A percentile compares a stretch with the other conserved stretches of the same genome.
These are phyloP conservation scores for Cladosporium austrohemisphaericum DNA, from an alignment of 2,329 filamentous ascomycete genomes.

Conservation along the genomic window DNA sequence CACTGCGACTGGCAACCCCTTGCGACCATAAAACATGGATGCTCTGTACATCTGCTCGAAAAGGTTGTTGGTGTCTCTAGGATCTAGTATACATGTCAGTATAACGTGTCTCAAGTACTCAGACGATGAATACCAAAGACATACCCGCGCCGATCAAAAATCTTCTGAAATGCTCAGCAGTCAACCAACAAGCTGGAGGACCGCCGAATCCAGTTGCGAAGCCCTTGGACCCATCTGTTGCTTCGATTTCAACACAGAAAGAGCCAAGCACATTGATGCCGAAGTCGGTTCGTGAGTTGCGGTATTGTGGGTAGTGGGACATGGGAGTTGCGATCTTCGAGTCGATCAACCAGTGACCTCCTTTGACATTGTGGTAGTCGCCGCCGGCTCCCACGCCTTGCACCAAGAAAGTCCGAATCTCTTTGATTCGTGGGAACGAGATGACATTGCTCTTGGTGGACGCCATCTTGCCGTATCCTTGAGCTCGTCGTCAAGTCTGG, in stretches of 20 bases:
- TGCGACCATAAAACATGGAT: slow-evolving; percentile 95
- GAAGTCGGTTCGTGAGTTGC: slow-evolving; percentile 84
- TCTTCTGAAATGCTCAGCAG: slow-evolving; percentile 87
- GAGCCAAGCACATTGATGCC: slow-evolving; percentile 94
- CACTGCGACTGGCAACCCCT: slow-evolving; percentile 82
- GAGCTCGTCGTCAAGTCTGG: background rate
- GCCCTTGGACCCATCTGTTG: slow-evolving; percentile 84
- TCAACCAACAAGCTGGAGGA: slow-evolving; percentile 88
- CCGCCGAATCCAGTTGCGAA: slow-evolving; percentile 94
- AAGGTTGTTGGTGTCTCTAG: slow-evolving; percentile 82
- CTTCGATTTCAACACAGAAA: slow-evolving; percentile 86
- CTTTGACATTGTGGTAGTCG: slow-evolving; percentile 89
- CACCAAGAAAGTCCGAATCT: slow-evolving; percentile 69
- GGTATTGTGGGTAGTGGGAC: slow-evolving; percentile 84
- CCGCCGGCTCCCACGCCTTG: slow-evolving; percentile 62
- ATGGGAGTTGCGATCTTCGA: slow-evolving; percentile 89
- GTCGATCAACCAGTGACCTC: slow-evolving; percentile 75
- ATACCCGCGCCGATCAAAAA: slow-evolving; percentile 76
- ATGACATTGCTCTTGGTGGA: slow-evolving; percentile 39
- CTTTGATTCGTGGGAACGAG: slow-evolving; percentile 71
- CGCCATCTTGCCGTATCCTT: background rate
- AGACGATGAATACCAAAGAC: slow-evolving; percentile 13
- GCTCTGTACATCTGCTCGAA: slow-evolving; percentile 96
- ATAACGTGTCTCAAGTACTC: background rate
- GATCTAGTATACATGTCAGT: slow-evolving; percentile 52